Percentiles rank a stretch among this genome's conserved stretches.
These are phyloP conservation scores for Talaromyces sp. DNA, from an alignment of 2,329 filamentous ascomycete species.

Conservation along the genomic window DNA sequence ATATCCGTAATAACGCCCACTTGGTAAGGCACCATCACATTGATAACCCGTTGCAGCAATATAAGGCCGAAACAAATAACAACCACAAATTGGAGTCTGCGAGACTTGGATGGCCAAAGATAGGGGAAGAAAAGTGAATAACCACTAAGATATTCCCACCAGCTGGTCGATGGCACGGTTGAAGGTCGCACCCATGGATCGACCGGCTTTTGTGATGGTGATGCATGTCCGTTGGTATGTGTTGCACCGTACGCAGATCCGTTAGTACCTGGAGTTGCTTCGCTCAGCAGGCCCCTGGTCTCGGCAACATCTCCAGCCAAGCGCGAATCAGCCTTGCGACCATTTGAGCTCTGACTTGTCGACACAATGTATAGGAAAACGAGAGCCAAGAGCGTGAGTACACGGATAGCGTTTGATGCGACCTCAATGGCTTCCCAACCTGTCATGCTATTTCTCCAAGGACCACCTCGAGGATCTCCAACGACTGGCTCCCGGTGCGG, in stretches of 20 bases:
- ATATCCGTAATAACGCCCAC: conserved; percentile 76
- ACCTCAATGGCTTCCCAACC: conserved; percentile 44
- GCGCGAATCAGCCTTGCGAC: conserved; percentile 29
- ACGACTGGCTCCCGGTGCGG: conserved; percentile 64
- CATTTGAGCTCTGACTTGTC: conserved; percentile 45
- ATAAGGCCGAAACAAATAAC: conserved; percentile 79
- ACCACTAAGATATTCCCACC: conserved; percentile 93
- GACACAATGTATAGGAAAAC: conserved; percentile 58
- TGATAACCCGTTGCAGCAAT: conserved; percentile 76
- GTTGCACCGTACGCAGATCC: conserved; percentile 51
- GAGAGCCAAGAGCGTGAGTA: conserved; percentile 64
- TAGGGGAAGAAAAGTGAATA: conserved; percentile 96
- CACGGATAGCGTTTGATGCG: conserved; percentile 63
- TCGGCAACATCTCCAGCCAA: conserved; percentile 44
- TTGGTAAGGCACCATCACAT: conserved; percentile 80
- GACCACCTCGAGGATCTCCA: conserved; percentile 48
- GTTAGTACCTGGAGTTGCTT: conserved; percentile 49
- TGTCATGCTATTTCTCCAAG: conserved; percentile 42
- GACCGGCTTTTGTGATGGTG: conserved; percentile 39
- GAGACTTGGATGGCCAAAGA: conserved; percentile 85
- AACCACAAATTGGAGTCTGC: conserved; percentile 72
- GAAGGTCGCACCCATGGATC: conserved; percentile 88
- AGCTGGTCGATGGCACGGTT: conserved; percentile 80
- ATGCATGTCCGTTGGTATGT: conserved; percentile 19
- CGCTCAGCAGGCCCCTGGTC: conserved; percentile 43